phyloP scores from a whole-genome alignment of 1,284 basidiomycete species.

The Apiotrichum akiyoshidainum region DNA sequence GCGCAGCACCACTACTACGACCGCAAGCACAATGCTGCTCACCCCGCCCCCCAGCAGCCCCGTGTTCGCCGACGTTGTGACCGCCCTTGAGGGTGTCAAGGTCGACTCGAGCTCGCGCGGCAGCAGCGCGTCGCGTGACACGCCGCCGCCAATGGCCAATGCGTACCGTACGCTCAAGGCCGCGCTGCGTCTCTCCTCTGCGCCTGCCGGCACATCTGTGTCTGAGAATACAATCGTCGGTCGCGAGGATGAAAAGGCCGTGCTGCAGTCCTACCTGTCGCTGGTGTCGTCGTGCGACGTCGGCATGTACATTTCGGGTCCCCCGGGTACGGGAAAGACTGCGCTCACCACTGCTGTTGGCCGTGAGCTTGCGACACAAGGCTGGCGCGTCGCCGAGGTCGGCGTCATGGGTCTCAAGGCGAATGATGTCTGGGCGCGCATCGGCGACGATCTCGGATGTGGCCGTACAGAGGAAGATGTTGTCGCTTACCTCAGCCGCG shows the following conservation, averaged over 20 bases:
- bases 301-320: constrained; percentile 50
- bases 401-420: constrained; percentile 49
- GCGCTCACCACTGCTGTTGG: constrained; percentile 46
- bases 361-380: constrained; percentile 26
- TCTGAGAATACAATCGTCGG: constrained; percentile 37
- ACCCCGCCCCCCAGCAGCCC: constrained; percentile 37
- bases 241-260: constrained; percentile 42
- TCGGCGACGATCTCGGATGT: constrained; percentile 37
- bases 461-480: constrained; percentile 37
- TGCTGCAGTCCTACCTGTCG: constrained; percentile 37
- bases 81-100: constrained; percentile 13
- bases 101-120: background rate
- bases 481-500: constrained; percentile 18
- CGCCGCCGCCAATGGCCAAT: constrained; percentile 19
- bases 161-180: constrained; percentile 48
- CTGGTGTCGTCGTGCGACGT: constrained; percentile 27
- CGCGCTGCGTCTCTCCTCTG: constrained; percentile 38
- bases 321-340: constrained; percentile 53
- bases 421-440: constrained; percentile 37
- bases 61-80: constrained; percentile 9
- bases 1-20: background rate
- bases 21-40: constrained; percentile 14
- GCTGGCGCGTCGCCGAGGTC: constrained; percentile 44
- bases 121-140: background rate
- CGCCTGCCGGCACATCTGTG: constrained; percentile 2